A percentile compares a stretch with the other conserved stretches of the same genome.
Conservation (phyloP, 2,329 filamentous ascomycete genomes). For the Meredithiella fracta region DNA sequence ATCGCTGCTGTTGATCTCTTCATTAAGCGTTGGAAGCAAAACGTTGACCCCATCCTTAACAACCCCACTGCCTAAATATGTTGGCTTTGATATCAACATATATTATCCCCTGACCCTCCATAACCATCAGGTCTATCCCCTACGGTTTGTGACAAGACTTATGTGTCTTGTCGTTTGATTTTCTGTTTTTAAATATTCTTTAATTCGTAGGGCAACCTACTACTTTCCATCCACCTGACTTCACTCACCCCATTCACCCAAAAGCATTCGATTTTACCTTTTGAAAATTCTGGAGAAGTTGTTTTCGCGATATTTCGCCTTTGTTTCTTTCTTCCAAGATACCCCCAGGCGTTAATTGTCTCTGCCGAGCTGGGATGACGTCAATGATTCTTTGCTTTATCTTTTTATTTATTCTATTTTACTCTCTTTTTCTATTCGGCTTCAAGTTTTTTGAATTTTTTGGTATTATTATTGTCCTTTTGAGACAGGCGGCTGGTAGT, state of each 20-base stretch:
- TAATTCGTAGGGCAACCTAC: slow-evolving; percentile 14
- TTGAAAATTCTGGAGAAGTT: neutral
- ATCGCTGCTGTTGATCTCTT: slow-evolving; percentile 80
- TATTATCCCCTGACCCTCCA: neutral
- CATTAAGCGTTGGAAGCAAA: slow-evolving; percentile 88
- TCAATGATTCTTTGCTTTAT: neutral
- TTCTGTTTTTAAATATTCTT: slow-evolving; percentile 8
- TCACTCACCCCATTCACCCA: neutral
- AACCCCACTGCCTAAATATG: slow-evolving; percentile 38
- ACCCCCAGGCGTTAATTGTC: slow-evolving; percentile 6
- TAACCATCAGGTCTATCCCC: neutral
- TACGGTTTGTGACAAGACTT: slow-evolving; percentile 7
- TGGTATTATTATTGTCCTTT: slow-evolving; percentile 1
- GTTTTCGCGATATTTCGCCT: neutral
- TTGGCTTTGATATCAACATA: neutral
- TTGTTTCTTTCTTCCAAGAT: slow-evolving; percentile 14
- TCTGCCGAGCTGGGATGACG: neutral
- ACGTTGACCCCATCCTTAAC: slow-evolving; percentile 76
- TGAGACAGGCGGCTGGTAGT: neutral
- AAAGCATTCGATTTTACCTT: slow-evolving; percentile 3
- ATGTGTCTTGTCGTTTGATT: neutral
- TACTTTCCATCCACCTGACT: neutral
- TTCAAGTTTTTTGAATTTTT: slow-evolving; percentile 5
- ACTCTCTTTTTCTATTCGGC: neutral
- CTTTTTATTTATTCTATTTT: no score